Evolutionary conservation across 176 grass and related monocot species (phyloP).

Genomic region (Aegilops speltoides): DNA sequence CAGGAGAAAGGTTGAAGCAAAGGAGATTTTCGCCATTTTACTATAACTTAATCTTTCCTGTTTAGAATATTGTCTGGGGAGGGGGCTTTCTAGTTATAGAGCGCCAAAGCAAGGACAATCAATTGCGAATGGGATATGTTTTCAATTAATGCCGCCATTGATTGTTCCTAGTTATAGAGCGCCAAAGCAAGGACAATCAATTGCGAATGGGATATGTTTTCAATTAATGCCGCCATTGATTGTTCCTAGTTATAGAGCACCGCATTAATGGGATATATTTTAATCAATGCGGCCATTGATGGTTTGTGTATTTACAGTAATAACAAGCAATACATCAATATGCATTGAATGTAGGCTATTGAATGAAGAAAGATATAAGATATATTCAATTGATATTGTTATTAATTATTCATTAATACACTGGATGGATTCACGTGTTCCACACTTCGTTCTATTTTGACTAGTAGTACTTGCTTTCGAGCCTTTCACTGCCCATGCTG

Average conservation of each 20-base stretch:
- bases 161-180: not conserved
- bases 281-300: not conserved
- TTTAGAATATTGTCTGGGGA: not conserved
- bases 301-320: too few relatives aligned
- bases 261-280: not conserved
- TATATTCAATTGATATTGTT: too few relatives aligned
- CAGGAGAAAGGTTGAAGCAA: not conserved
- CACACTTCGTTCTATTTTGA: rapidly evolving
- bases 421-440: too few relatives aligned
- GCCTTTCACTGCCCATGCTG: too few relatives aligned
- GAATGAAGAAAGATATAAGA: too few relatives aligned
- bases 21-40: not conserved
- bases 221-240: not conserved
- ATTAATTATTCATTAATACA: too few relatives aligned
- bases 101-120: too few relatives aligned
- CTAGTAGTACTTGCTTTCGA: too few relatives aligned
- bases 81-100: not conserved
- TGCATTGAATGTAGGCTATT: too few relatives aligned
- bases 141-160: not conserved
- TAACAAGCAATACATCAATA: too few relatives aligned
- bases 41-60: not conserved
- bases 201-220: not conserved
- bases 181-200: too few relatives aligned
- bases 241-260: not conserved
- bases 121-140: too few relatives aligned